Base-by-base conservation (phyloP, 345 rosid species). In the rapeseed (Brassica napus) region DNA sequence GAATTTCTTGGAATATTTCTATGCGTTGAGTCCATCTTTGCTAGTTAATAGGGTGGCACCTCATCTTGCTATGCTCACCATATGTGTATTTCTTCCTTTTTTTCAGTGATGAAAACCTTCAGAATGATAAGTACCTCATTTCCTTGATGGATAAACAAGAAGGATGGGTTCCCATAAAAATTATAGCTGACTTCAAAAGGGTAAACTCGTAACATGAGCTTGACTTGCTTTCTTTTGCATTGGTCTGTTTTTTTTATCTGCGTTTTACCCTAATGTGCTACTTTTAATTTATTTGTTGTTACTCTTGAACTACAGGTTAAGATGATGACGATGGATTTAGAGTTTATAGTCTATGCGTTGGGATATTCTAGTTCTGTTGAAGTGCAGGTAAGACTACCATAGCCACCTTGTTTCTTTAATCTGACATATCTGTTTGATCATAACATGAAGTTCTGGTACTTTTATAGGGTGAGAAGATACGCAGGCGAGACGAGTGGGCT, bases 131-230 rank as follows among this genome's bases (percentile, higher is more conserved):
- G 69, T 93, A 84, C 77, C 84, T 96, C 66, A 86, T 85, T 52
- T 85, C 93, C 75, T 84, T 89, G 86, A 92, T 96, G 99, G 99
- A 96, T 84, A 84, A 86, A 74, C 86, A 90, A 75, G 99, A 90
- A 75, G 99, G 99, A 74, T 90, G 97, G 97, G 99, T 90, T 85
- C 86, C 92, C 16, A 82, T 86, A 23, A 79, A 88, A 35, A 74
- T 44, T n/a, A 84, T 96, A 81, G 97, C 98, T 0, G 90, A 87
- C 79, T 96, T 96, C 73, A 93, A 92, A 76, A 88, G 98, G 94
- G 99, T 95, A 87, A 78, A 1, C 12, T 68, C 34, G 11, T 72
- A 47, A 26, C 59, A 68, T 8, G 15, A 72, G 49, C 57, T 34
- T 67, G 65, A 35, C 71, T 68, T 65, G 74, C 44, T 65, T 75